Conservation (phyloP, 169 alveolate genomes). For the Eimeria zaria region DNA sequence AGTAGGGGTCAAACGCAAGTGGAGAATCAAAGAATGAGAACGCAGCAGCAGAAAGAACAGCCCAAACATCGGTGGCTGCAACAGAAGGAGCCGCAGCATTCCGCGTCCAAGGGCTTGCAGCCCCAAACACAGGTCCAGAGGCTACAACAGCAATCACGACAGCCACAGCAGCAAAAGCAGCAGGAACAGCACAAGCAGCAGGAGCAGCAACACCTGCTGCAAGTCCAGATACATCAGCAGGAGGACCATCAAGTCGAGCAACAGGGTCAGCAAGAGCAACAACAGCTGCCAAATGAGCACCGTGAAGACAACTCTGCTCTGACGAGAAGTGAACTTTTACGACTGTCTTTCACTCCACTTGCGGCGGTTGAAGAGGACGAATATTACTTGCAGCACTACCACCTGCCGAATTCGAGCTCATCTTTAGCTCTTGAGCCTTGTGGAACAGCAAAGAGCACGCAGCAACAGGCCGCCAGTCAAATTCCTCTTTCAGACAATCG, state of each 20-base stretch:
- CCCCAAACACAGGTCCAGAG: neutral
- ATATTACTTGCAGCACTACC: neutral
- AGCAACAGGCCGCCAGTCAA: neutral
- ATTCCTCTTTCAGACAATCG: neutral
- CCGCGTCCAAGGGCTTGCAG: neutral
- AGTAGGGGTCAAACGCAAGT: neutral
- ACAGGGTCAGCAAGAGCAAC: conserved; percentile 2
- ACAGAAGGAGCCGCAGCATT: conserved; percentile 2
- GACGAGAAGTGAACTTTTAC: neutral
- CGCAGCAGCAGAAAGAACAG: neutral
- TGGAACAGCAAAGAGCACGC: neutral
- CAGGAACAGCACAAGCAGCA: neutral
- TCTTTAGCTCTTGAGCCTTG: neutral
- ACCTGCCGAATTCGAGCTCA: neutral
- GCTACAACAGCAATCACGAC: neutral
- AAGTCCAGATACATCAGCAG: neutral
- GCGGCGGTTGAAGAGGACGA: neutral
- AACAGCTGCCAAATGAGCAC: neutral
- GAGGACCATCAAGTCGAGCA: neutral
- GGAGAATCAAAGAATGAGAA: neutral
- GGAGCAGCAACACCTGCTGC: neutral
- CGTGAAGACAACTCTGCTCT: conserved; percentile 9
- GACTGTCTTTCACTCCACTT: neutral
- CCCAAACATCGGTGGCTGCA: conserved; percentile 8
- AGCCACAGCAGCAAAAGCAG: conserved; percentile 5